A percentile compares a stretch with the other conserved stretches of the same genome.
Conservation (phyloP, 108 stramenopile species). For the Skeletonema potamos region DNA sequence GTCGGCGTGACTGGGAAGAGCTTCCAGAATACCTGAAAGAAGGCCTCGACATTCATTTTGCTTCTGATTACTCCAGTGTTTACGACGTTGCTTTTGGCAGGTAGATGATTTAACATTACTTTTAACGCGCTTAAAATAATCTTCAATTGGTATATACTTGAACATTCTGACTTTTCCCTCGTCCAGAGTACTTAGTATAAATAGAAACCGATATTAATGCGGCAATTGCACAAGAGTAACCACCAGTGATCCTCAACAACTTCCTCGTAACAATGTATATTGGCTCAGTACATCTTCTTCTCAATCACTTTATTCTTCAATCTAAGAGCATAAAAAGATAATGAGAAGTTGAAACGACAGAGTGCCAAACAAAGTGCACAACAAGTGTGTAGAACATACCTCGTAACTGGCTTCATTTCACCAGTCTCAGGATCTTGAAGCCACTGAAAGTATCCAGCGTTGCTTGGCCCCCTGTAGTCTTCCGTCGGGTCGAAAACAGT, state of each 20-base stretch:
- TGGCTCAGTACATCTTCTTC: slow-evolving; percentile 29
- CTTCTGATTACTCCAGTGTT: slow-evolving; percentile 88
- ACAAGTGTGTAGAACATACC: no score
- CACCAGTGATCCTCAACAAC: no score
- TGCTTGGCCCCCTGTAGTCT: slow-evolving; percentile 79
- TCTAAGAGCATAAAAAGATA: no score
- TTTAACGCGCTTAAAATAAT: neutral
- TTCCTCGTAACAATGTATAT: neutral
- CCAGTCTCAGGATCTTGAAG: slow-evolving; percentile 75
- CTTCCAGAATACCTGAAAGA: slow-evolving; percentile 96
- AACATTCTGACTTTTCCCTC: neutral
- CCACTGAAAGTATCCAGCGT: slow-evolving; percentile 84
- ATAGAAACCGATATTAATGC: neutral
- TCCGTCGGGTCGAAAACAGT: slow-evolving; percentile 26
- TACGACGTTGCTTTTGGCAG: slow-evolving; percentile 84
- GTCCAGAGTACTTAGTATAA: neutral
- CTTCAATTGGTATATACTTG: neutral
- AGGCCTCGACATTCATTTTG: slow-evolving; percentile 92
- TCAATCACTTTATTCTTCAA: slow-evolving; percentile 75
- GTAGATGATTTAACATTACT: neutral
- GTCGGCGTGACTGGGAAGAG: slow-evolving; percentile 95
- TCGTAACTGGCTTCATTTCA: slow-evolving; percentile 71
- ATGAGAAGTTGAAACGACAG: no score
- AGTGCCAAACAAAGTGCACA: no score
- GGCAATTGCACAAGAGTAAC: neutral